Evolutionary conservation across 768 basidiomycete genomes (phyloP).

Genomic region (Termitomyces sp.): DNA sequence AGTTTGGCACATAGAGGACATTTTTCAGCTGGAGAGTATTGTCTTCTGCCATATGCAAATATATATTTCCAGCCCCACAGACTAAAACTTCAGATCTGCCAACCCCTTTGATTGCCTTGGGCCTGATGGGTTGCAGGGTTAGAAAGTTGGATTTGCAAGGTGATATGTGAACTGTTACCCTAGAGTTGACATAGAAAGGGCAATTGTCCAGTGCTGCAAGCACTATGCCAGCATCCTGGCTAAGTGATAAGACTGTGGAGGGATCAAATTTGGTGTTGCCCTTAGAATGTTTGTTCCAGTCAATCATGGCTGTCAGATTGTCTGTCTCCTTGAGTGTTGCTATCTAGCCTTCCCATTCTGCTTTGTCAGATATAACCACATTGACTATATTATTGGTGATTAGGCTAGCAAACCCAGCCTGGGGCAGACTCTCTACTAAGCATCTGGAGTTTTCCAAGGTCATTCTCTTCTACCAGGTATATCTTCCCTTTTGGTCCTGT

Average conservation of each 20-base stretch:
- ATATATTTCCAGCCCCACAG: too few species aligned
- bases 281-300: background rate
- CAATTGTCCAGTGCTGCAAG: background rate
- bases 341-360: background rate
- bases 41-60: background rate
- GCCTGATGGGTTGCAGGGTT: background rate
- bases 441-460: background rate
- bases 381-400: background rate
- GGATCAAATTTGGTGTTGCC: too few species aligned
- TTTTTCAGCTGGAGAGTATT: background rate
- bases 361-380: too few species aligned
- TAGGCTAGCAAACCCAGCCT: background rate
- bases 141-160: background rate
- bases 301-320: background rate
- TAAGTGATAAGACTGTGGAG: too few species aligned
- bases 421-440: background rate
- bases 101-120: too few species aligned
- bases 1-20: too few species aligned
- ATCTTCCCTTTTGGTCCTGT: background rate
- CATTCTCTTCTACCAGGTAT: background rate
- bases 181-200: too few species aligned
- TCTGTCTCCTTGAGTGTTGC: background rate
- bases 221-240: too few species aligned
- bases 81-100: too few species aligned
- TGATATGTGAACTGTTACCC: background rate